A percentile compares a stretch with the other conserved stretches of the same genome.
These are phyloP conservation scores for Macrophomina phaseolina DNA, from an alignment of 2,329 filamentous ascomycete genomes.

Conservation along the genomic window DNA sequence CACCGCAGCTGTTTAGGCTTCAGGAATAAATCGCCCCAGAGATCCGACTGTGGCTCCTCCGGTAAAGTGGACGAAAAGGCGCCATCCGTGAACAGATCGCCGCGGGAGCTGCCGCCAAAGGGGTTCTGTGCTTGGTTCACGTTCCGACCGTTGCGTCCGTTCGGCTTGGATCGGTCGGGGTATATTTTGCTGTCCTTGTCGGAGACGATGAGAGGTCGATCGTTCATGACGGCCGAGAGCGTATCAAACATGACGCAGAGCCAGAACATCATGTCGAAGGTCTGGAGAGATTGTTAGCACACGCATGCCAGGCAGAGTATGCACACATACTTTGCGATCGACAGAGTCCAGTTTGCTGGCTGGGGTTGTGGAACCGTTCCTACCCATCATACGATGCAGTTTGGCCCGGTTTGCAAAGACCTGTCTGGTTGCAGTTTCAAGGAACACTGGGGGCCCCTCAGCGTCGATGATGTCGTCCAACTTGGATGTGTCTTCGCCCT, in stretches of 20 bases:
- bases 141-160: not conserved
- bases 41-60: constrained; percentile 1
- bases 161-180: constrained; percentile 29
- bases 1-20: constrained; percentile 29
- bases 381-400: constrained; percentile 10
- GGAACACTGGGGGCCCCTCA: constrained; percentile 45
- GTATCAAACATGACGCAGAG: constrained; percentile 66
- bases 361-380: not conserved
- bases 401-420: constrained; percentile 41
- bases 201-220: constrained; percentile 51
- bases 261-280: constrained; percentile 63
- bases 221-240: constrained; percentile 60
- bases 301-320: rapidly evolving
- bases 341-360: constrained; percentile 2
- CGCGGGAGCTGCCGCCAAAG: not conserved
- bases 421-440: constrained; percentile 49
- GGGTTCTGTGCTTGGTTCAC: not conserved
- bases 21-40: constrained; percentile 15
- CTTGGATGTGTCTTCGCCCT: constrained; percentile 39
- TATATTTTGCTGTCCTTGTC: constrained; percentile 54
- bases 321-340: constrained; percentile 12
- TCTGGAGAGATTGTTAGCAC: constrained; percentile 38
- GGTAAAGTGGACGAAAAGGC: constrained; percentile 1
- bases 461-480: constrained; percentile 41
- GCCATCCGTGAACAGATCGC: constrained; percentile 11